Evolutionary conservation across 148 eudicot genomes (phyloP).

Genomic region (Diospyros lotus): DNA sequence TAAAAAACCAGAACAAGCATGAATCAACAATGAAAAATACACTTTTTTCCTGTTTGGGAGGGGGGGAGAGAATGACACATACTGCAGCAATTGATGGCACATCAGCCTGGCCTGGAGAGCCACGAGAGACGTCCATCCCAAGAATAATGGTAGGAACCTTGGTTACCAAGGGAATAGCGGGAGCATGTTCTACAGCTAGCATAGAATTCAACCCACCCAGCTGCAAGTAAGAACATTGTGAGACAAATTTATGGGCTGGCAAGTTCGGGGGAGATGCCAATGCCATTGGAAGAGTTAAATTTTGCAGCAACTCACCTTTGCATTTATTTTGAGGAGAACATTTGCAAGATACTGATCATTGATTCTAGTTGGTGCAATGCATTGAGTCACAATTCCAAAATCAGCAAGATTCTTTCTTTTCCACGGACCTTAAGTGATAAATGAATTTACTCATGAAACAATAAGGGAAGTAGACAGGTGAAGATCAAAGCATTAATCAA

Average conservation of each 20-base stretch:
- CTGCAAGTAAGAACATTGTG: constrained; percentile 28
- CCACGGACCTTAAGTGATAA: constrained; percentile 71
- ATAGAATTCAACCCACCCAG: constrained; percentile 74
- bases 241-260: neutral
- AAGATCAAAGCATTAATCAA: neutral
- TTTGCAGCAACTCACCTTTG: constrained; percentile 47
- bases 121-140: constrained; percentile 80
- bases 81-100: constrained; percentile 89
- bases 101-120: constrained; percentile 74
- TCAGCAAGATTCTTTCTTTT: constrained; percentile 75
- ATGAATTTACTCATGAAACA: neutral
- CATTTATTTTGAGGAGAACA: constrained; percentile 80
- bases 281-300: neutral
- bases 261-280: neutral
- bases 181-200: constrained; percentile 47
- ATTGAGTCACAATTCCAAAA: constrained; percentile 81
- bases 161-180: constrained; percentile 60
- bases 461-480: neutral
- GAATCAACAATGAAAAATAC: too few species aligned
- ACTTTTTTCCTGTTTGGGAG: too few species aligned
- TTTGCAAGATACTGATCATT: constrained; percentile 90
- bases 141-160: constrained; percentile 66
- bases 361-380: constrained; percentile 73
- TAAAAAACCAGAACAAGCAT: too few species aligned
- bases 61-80: constrained; percentile 8